These are phyloP conservation scores for Gnomoniopsis smithogilvyi DNA, from an alignment of 2,329 filamentous ascomycete genomes.

Conservation along the genomic window DNA sequence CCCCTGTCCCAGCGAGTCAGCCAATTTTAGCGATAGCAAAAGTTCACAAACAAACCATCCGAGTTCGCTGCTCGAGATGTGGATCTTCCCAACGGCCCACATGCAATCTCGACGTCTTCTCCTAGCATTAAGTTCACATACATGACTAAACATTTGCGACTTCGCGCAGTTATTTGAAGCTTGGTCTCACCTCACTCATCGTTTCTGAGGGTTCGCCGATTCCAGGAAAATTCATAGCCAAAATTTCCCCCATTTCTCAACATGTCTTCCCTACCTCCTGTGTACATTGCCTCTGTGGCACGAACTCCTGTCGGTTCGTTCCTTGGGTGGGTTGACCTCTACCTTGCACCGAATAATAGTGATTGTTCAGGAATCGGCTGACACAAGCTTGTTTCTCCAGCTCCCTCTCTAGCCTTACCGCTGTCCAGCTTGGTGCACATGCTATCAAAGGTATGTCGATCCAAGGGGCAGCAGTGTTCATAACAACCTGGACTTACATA, in stretches of 20 bases:
- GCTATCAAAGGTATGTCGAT: conserved; percentile 78
- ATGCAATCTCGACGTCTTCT: background rate
- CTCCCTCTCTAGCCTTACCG: conserved; percentile 82
- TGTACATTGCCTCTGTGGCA: conserved; percentile 92
- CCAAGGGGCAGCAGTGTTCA: background rate
- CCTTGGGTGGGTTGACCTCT: conserved; percentile 66
- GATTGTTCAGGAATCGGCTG: conserved; percentile 12
- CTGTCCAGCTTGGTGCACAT: conserved; percentile 81
- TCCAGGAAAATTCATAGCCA: conserved; percentile 9
- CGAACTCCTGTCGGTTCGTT: conserved; percentile 93
- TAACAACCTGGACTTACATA: conserved; percentile 14
- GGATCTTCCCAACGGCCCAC: conserved; percentile 1
- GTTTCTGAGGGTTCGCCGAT: background rate
- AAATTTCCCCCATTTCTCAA: conserved; percentile 27
- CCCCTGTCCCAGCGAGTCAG: background rate
- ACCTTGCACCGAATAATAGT: background rate
- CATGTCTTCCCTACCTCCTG: conserved; percentile 79
- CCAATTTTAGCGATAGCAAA: background rate
- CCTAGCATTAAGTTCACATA: background rate
- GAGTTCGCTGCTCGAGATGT: conserved; percentile 12
- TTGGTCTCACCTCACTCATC: background rate
- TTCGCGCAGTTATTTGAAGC: background rate
- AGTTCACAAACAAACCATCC: background rate
- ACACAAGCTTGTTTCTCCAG: conserved; percentile 41
- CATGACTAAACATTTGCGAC: background rate